Evolutionary conservation across 805 yeast genomes (phyloP).

Genomic region (Lipomyces mesembrius): DNA sequence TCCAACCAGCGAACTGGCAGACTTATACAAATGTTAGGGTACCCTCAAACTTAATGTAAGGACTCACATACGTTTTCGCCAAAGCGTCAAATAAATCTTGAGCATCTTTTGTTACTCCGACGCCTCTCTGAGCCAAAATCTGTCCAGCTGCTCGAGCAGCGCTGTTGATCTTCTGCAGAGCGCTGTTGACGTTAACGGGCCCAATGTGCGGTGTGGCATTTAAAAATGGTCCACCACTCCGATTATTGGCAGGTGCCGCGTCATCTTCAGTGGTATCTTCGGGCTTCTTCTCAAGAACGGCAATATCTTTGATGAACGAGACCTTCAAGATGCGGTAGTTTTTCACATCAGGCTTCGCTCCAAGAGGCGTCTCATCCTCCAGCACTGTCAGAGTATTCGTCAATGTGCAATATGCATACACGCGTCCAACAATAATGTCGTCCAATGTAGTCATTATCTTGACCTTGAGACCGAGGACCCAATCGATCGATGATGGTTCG

Average conservation of each 20-base stretch:
- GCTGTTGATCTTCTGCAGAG: conserved; percentile 41
- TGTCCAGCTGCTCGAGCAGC: conserved; percentile 42
- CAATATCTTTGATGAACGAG: conserved; percentile 60
- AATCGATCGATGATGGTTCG: conserved; percentile 13
- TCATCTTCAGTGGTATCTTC: conserved; percentile 4
- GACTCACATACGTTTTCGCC: conserved; percentile 47
- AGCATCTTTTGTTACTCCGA: conserved; percentile 50
- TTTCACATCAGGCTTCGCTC: conserved; percentile 35
- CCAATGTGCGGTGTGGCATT: conserved; percentile 47
- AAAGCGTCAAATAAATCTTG: conserved; percentile 53
- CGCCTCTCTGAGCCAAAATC: conserved; percentile 44
- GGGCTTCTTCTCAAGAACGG: conserved; percentile 51
- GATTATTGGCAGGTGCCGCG: not conserved
- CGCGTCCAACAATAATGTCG: conserved; percentile 60
- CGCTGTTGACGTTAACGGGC: conserved; percentile 44
- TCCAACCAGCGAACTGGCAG: conserved; percentile 54
- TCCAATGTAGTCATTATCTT: conserved; percentile 65
- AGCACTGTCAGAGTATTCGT: conserved; percentile 52
- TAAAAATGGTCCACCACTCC: conserved; percentile 39
- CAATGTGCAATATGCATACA: conserved; percentile 62
- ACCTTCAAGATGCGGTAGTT: conserved; percentile 60
- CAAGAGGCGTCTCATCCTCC: conserved; percentile 39
- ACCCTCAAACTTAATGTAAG: not conserved
- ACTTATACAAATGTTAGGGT: conserved; percentile 10
- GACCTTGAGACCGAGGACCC: conserved; percentile 50